Percentiles rank a stretch among this genome's conserved stretches.
Evolutionary conservation across 768 basidiomycete species (phyloP).

Genomic region (Nevesoporus exiguus): DNA sequence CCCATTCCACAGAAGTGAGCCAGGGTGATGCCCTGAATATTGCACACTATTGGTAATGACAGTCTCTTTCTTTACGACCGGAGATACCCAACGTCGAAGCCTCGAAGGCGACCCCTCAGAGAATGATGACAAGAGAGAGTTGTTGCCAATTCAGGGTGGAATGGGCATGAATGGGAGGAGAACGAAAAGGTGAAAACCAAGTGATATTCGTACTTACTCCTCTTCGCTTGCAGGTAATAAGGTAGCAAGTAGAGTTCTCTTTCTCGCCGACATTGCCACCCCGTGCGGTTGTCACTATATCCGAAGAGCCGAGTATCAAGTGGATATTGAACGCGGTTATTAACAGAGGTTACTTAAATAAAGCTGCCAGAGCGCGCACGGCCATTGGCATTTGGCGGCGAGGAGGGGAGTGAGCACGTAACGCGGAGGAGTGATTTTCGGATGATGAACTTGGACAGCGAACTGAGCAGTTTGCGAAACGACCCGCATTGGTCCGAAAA

Average conservation of each 20-base stretch:
- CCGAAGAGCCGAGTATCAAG: too few species aligned
- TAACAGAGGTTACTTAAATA: too few species aligned
- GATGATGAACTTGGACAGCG: too few species aligned
- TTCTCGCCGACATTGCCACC: neutral
- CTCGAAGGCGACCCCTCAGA: conserved; percentile 9
- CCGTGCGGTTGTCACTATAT: too few species aligned
- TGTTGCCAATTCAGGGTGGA: conserved; percentile 7
- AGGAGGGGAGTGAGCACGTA: too few species aligned
- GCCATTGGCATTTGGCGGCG: too few species aligned
- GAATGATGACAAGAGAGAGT: conserved; percentile 8
- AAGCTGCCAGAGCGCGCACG: too few species aligned
- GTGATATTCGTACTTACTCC: conserved; percentile 3
- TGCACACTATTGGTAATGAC: conserved; percentile 18
- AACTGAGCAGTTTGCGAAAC: too few species aligned
- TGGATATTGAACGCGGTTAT: too few species aligned
- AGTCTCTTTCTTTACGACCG: conserved; percentile 3
- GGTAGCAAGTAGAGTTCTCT: neutral
- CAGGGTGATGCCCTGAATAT: conserved; percentile 20
- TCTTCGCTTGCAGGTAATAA: neutral
- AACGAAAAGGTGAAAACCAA: neutral
- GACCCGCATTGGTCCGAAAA: too few species aligned
- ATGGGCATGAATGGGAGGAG: neutral
- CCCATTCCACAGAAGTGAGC: conserved; percentile 22
- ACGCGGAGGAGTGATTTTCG: too few species aligned
- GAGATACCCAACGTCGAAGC: neutral